Conservation (phyloP, 805 yeast species). For the Candida namnaoensis region DNA sequence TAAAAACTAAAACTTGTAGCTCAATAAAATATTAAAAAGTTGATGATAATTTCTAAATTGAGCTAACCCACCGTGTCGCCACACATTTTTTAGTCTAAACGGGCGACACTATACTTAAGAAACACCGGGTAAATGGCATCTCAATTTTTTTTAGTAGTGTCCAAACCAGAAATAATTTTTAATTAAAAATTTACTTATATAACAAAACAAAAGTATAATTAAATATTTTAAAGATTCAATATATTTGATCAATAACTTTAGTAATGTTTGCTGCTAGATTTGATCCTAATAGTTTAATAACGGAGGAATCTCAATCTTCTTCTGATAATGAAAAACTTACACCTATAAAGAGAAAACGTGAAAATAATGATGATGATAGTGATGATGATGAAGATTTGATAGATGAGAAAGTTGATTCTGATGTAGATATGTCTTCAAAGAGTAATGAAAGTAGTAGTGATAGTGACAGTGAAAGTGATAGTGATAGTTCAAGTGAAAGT, state of each 20-base stretch:
- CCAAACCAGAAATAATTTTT: too few relatives aligned
- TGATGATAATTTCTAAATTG: too few relatives aligned
- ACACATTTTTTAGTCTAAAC: too few relatives aligned
- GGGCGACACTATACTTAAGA: too few relatives aligned
- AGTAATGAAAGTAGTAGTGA: conserved; percentile 2
- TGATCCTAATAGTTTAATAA: conserved; percentile 34
- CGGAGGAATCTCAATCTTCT: neutral
- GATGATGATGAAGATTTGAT: conserved; percentile 2
- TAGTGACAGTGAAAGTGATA: conserved; percentile 8
- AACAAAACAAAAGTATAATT: too few relatives aligned
- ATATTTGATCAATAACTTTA: neutral
- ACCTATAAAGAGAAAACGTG: conserved; percentile 13
- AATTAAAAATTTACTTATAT: too few relatives aligned
- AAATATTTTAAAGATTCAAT: too few relatives aligned
- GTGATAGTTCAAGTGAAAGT: conserved; percentile 6
- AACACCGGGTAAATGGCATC: too few relatives aligned
- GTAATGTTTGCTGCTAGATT: conserved; percentile 62
- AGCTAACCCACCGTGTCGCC: too few relatives aligned
- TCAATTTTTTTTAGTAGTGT: too few relatives aligned
- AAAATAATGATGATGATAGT: conserved; percentile 1
- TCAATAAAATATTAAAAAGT: too few relatives aligned
- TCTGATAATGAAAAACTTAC: neutral
- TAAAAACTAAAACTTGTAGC: too few relatives aligned
- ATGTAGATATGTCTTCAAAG: neutral
- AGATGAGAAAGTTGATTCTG: conserved; percentile 5